phyloP scores from a whole-genome alignment of 176 grass and related monocot species.

The Calamus simplicifolius region DNA sequence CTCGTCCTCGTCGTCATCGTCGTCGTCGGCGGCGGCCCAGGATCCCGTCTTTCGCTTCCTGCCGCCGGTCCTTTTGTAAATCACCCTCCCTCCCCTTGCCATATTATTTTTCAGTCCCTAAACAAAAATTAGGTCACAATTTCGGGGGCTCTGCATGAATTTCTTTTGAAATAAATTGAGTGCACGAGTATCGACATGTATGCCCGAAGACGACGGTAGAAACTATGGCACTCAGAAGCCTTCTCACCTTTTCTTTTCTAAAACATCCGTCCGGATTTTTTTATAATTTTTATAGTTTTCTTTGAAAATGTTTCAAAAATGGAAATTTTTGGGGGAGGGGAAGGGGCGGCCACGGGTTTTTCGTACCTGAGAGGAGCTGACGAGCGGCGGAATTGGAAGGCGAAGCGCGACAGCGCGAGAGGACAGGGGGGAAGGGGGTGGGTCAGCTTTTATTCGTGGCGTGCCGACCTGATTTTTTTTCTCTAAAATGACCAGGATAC shows the following conservation, averaged over 20 bases:
- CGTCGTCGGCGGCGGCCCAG: constrained; percentile 25
- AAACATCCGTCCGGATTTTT: neutral
- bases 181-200: too few species aligned
- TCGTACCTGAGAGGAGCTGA: neutral
- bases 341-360: constrained; percentile 16
- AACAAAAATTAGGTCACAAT: constrained; percentile 29
- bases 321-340: neutral
- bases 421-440: too few species aligned
- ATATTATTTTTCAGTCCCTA: constrained; percentile 30
- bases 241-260: neutral
- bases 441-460: too few species aligned
- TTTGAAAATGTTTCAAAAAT: neutral
- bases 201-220: too few species aligned
- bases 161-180: neutral
- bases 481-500: too few species aligned
- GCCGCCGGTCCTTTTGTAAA: constrained; percentile 15
- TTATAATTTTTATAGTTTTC: neutral
- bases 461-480: too few species aligned
- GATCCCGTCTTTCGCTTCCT: constrained; percentile 10
- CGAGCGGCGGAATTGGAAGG: too few species aligned
- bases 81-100: constrained; percentile 36
- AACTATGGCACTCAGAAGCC: neutral
- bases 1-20: constrained; percentile 39
- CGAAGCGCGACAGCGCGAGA: too few species aligned
- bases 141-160: neutral